Percentiles rank a stretch among this genome's conserved stretches.
phyloP scores from a whole-genome alignment of 169 alveolate genomes.

The Plasmodium gaboni region DNA sequence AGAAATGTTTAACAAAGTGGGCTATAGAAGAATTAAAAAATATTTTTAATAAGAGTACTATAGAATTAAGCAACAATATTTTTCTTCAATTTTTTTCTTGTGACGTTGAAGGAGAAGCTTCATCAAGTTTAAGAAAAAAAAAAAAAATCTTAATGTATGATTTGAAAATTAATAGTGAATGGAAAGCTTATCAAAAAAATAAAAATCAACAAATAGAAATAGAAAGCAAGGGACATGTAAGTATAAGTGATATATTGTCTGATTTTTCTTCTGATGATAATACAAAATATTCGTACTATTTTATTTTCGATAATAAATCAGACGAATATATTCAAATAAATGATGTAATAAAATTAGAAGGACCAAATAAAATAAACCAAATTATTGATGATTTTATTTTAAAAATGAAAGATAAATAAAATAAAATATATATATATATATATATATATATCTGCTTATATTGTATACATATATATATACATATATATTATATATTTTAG shows the following conservation, averaged over 20 bases:
- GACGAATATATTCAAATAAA: conserved; percentile 22
- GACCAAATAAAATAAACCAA: conserved; percentile 15
- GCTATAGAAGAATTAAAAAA: conserved; percentile 75
- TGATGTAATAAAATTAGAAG: conserved; percentile 25
- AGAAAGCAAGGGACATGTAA: conserved; percentile 49
- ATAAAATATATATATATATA: no score
- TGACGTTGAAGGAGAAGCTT: conserved; percentile 81
- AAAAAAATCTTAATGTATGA: conserved; percentile 77
- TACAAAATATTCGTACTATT: conserved; percentile 25
- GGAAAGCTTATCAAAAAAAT: conserved; percentile 59
- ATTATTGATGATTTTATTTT: conserved; percentile 46
- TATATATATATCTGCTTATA: no score
- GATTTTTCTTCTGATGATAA: conserved; percentile 45
- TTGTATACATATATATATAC: no score
- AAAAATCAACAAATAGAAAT: conserved; percentile 44
- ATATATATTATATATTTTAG: neutral
- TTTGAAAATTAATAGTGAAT: conserved; percentile 50
- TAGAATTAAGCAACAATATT: conserved; percentile 60
- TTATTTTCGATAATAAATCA: conserved; percentile 21
- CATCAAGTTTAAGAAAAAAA: conserved; percentile 80
- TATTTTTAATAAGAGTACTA: conserved; percentile 54
- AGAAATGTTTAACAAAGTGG: conserved; percentile 79
- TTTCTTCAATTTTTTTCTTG: conserved; percentile 37
- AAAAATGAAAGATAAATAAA: conserved; percentile 36
- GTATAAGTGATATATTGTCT: conserved; percentile 43